Evolutionary conservation across 306 rosid genomes (phyloP).

Genomic region (Hippophae tibetana): DNA sequence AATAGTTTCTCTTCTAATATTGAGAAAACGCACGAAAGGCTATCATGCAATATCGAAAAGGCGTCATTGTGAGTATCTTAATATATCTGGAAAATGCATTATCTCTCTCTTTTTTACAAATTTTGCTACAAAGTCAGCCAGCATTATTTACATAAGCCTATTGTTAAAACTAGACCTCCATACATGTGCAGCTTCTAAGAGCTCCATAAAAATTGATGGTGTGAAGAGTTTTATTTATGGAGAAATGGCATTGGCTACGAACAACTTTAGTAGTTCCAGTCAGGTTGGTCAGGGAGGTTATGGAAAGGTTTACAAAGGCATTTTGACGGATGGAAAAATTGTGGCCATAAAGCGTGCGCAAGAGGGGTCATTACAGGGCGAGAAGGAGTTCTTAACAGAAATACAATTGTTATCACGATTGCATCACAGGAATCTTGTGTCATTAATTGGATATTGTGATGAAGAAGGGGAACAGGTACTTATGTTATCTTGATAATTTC

Average conservation of each 20-base stretch:
- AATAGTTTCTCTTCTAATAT: not conserved
- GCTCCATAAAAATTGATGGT: not conserved
- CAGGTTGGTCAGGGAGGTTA: constrained; percentile 14
- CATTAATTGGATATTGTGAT: constrained; percentile 15
- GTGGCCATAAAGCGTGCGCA: constrained; percentile 15
- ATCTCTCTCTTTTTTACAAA: too few relatives aligned
- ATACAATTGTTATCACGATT: constrained; percentile 8
- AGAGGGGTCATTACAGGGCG: constrained; percentile 5
- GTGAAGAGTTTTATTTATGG: constrained; percentile 6
- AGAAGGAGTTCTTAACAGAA: constrained; percentile 6
- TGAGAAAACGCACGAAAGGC: too few relatives aligned
- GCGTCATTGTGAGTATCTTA: too few relatives aligned
- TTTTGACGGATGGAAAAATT: constrained; percentile 5
- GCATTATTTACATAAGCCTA: not conserved
- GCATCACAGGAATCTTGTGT: constrained; percentile 13
- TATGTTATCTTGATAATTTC: too few relatives aligned
- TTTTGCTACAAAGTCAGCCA: too few relatives aligned
- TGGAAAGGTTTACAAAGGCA: constrained; percentile 17
- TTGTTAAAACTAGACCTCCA: not conserved
- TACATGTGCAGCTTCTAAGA: not conserved
- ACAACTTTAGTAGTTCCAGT: not conserved
- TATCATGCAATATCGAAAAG: too few relatives aligned
- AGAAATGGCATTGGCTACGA: constrained; percentile 9
- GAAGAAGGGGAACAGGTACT: constrained; percentile 13
- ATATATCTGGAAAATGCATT: too few relatives aligned